These are phyloP conservation scores for Hortiboletus flavorubellus DNA, from an alignment of 768 basidiomycete species.

Conservation along the genomic window DNA sequence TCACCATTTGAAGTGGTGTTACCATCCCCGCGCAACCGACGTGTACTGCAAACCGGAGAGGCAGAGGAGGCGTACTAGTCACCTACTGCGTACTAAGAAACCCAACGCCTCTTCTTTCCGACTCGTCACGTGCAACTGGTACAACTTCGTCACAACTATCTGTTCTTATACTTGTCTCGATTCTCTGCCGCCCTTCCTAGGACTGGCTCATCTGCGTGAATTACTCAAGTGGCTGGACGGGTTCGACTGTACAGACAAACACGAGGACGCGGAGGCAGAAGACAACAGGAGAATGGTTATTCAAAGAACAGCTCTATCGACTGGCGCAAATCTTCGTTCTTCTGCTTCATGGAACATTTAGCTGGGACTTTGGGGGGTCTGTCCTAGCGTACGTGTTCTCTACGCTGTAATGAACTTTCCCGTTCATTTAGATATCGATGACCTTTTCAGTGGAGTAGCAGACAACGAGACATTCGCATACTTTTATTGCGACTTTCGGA, in stretches of 20 bases:
- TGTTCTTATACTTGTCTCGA: too few relatives aligned
- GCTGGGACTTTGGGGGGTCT: not conserved
- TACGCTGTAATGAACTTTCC: not conserved
- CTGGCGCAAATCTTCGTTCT: not conserved
- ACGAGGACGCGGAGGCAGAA: not conserved
- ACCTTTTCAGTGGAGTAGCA: not conserved
- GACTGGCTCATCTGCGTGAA: too few relatives aligned
- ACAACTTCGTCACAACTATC: too few relatives aligned
- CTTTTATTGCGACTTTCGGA: slow-evolving; percentile 12
- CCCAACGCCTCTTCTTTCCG: too few relatives aligned
- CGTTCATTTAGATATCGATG: not conserved
- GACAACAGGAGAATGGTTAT: not conserved
- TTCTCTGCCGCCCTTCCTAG: too few relatives aligned
- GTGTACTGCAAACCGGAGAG: too few relatives aligned
- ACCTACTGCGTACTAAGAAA: too few relatives aligned
- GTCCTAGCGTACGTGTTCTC: not conserved
- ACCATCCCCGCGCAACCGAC: too few relatives aligned
- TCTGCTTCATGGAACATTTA: slow-evolving; percentile 8
- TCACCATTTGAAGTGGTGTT: too few relatives aligned
- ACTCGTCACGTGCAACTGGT: too few relatives aligned
- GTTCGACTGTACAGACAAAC: not conserved
- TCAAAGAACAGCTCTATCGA: not conserved
- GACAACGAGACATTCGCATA: not conserved
- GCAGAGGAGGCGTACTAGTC: too few relatives aligned
- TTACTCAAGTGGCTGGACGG: not conserved